Percentiles rank a stretch among this genome's conserved stretches.
Evolutionary conservation across 441 rosid species (phyloP).

Genomic region (Theobroma grandiflorum): DNA sequence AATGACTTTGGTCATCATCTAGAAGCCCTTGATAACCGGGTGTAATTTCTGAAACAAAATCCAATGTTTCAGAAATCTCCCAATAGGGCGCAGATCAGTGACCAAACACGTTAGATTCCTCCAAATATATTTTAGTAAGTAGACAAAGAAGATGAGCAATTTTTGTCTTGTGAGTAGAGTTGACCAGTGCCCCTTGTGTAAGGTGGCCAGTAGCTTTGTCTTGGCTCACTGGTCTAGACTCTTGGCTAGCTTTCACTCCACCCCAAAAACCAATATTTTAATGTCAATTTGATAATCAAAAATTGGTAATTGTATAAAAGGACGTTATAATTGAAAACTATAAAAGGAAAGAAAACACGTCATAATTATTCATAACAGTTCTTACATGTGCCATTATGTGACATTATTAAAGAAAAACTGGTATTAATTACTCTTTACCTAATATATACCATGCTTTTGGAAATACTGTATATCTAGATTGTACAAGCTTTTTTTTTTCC

Average conservation of each 20-base stretch:
- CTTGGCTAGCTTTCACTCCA: slow-evolving; percentile 36
- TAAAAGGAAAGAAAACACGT: too few species aligned
- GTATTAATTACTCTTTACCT: too few species aligned
- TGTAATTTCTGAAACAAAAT: too few species aligned
- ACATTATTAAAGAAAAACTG: too few species aligned
- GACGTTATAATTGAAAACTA: too few species aligned
- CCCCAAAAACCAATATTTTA: slow-evolving; percentile 18
- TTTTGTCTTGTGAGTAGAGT: slow-evolving; percentile 26
- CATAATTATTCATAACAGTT: too few species aligned
- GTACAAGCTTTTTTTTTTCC: too few species aligned
- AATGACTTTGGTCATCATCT: too few species aligned
- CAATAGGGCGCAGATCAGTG: neutral
- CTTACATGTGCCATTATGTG: too few species aligned
- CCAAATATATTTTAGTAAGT: neutral
- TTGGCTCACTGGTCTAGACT: slow-evolving; percentile 18
- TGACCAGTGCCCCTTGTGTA: slow-evolving; percentile 21
- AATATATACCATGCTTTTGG: too few species aligned
- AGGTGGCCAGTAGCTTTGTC: slow-evolving; percentile 25
- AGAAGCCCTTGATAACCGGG: neutral
- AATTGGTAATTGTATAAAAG: neutral
- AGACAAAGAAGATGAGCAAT: slow-evolving; percentile 10
- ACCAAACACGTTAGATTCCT: neutral
- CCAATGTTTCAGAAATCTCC: too few species aligned
- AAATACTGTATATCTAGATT: too few species aligned
- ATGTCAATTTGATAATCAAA: neutral